phyloP scores from a whole-genome alignment of 352 stramenopile species.

The Pythium chondricola region DNA sequence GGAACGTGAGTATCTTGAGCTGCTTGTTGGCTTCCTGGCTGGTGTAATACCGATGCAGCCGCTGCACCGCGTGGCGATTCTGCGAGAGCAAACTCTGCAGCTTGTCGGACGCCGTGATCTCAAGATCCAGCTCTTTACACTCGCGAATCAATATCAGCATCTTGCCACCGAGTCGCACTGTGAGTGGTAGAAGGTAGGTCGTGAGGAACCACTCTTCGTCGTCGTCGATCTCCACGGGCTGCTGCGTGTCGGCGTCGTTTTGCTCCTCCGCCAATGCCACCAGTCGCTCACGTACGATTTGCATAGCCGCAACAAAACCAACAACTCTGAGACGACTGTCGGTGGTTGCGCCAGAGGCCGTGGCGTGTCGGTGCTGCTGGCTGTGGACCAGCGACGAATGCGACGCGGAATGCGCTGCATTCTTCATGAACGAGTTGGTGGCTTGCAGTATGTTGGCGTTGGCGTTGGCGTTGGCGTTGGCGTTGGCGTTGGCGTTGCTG shows the following conservation, averaged over 20 bases:
- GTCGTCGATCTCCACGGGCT: conserved; percentile 37
- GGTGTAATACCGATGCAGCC: conserved; percentile 54
- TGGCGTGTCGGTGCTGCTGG: conserved; percentile 22
- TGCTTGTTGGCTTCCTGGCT: conserved; percentile 20
- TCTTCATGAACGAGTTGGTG: conserved; percentile 2
- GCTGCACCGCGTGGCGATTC: conserved; percentile 35
- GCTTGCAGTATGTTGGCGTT: neutral
- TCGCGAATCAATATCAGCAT: conserved; percentile 41
- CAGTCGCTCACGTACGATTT: conserved; percentile 48
- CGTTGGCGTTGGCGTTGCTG: neutral
- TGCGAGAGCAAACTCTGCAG: conserved; percentile 23
- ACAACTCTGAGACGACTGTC: conserved; percentile 26
- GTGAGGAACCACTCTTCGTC: conserved; percentile 63
- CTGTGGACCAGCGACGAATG: conserved; percentile 17
- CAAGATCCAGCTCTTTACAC: conserved; percentile 49
- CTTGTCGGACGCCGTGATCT: conserved; percentile 13
- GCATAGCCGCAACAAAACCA: conserved; percentile 49
- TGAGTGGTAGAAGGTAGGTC: conserved; percentile 45
- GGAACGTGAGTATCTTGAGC: conserved; percentile 56
- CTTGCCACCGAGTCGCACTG: conserved; percentile 33
- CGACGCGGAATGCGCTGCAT: conserved; percentile 11
- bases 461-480: no score
- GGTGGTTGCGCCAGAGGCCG: conserved; percentile 3
- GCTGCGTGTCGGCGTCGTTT: conserved; percentile 16
- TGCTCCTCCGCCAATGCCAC: conserved; percentile 38